These are phyloP conservation scores for Aspergillus sp. DNA, from an alignment of 2,329 filamentous ascomycete genomes.

Conservation along the genomic window DNA sequence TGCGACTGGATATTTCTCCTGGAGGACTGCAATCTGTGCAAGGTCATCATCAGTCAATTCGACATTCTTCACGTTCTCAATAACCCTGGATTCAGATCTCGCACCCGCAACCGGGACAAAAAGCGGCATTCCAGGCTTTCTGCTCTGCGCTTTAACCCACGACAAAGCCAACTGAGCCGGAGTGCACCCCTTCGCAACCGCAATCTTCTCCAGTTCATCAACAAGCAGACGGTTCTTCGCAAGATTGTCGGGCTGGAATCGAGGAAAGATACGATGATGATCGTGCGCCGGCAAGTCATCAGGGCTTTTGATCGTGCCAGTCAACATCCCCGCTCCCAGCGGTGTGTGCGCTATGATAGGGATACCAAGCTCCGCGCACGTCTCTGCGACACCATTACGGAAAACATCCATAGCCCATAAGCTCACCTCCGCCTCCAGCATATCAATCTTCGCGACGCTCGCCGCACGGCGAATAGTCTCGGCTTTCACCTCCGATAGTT, in stretches of 20 bases:
- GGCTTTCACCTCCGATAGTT: slow-evolving; percentile 39
- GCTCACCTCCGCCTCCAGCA: slow-evolving; percentile 59
- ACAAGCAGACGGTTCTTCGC: slow-evolving; percentile 66
- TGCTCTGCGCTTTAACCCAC: slow-evolving; percentile 60
- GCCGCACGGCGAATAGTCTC: slow-evolving; percentile 38
- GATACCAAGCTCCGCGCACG: slow-evolving; percentile 66
- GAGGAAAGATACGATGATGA: slow-evolving; percentile 47
- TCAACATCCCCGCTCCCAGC: slow-evolving; percentile 62
- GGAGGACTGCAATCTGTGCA: slow-evolving; percentile 24
- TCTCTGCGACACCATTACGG: slow-evolving; percentile 50
- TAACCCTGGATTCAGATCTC: slow-evolving; percentile 26
- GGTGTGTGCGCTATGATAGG: slow-evolving; percentile 74
- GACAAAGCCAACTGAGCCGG: slow-evolving; percentile 66
- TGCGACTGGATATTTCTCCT: slow-evolving; percentile 10
- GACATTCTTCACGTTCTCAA: slow-evolving; percentile 34
- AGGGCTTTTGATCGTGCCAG: slow-evolving; percentile 52
- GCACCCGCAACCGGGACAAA: slow-evolving; percentile 37
- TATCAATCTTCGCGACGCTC: slow-evolving; percentile 46
- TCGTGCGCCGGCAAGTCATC: slow-evolving; percentile 58
- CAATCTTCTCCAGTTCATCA: slow-evolving; percentile 59
- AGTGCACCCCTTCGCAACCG: slow-evolving; percentile 62
- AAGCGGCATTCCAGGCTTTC: slow-evolving; percentile 55
- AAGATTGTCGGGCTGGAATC: slow-evolving; percentile 66
- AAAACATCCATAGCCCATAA: slow-evolving; percentile 56
- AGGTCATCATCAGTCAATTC: slow-evolving; percentile 33